Conservation (phyloP, 2,329 filamentous ascomycete species). For the Exophiala phaeomuriformis region DNA sequence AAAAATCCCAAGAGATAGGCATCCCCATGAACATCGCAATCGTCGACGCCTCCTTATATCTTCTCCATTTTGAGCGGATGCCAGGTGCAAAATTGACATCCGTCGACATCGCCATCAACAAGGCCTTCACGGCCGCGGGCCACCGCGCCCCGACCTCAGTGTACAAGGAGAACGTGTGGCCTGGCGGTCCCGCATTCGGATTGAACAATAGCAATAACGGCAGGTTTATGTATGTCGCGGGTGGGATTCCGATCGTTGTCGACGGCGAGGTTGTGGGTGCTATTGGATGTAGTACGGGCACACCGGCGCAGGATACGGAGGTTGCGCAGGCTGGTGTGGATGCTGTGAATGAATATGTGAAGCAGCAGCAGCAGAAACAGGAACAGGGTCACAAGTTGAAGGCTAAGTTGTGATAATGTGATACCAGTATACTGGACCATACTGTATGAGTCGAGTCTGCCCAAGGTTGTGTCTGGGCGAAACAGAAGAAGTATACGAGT, state of each 20-base stretch:
- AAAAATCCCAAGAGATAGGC: conserved; percentile 23
- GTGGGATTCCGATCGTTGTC: conserved; percentile 46
- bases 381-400: conserved; percentile 28
- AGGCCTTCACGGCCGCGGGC: conserved; percentile 52
- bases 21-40: conserved; percentile 29
- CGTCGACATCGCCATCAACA: conserved; percentile 46
- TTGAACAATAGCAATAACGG: conserved; percentile 45
- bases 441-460: not conserved
- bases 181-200: conserved; percentile 47
- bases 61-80: conserved; percentile 40
- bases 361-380: conserved; percentile 23
- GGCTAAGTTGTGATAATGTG: conserved; percentile 35
- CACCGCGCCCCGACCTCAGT: conserved; percentile 46
- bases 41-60: conserved; percentile 30
- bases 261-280: conserved; percentile 47
- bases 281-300: conserved; percentile 50
- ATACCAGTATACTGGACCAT: not conserved
- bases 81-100: conserved; percentile 49
- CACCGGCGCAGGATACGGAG: conserved; percentile 48
- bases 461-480: no score
- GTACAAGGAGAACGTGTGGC: conserved; percentile 49
- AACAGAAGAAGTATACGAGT: no score
- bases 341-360: conserved; percentile 37
- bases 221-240: conserved; percentile 48
- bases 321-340: conserved; percentile 48